Percentiles rank a stretch among this genome's conserved stretches.
Evolutionary conservation across 1,284 basidiomycete genomes (phyloP).

Genomic region (Ganoderma lucidum): DNA sequence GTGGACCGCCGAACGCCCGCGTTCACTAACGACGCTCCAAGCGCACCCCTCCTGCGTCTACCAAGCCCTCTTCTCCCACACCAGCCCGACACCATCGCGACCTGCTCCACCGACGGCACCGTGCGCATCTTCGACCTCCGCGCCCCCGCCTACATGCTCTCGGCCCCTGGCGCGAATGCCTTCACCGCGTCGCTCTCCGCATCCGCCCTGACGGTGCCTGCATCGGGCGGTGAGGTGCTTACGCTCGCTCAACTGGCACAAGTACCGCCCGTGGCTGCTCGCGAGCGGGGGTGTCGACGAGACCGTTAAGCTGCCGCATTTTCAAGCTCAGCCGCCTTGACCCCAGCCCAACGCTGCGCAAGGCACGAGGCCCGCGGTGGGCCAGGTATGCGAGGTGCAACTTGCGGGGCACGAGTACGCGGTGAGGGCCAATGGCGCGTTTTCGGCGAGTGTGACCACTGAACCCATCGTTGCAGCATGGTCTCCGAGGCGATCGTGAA

Average conservation of each 20-base stretch:
- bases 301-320: conserved; percentile 78
- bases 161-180: conserved; percentile 46
- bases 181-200: conserved; percentile 72
- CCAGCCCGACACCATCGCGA: conserved; percentile 81
- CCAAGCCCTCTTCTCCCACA: conserved; percentile 91
- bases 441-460: too few species aligned
- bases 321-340: conserved; percentile 52
- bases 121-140: conserved; percentile 86
- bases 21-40: conserved; percentile 82
- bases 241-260: conserved; percentile 93
- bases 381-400: conserved; percentile 72
- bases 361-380: conserved; percentile 53
- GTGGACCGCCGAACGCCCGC: conserved; percentile 88
- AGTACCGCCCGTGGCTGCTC: conserved; percentile 82
- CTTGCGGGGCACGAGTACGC: conserved; percentile 84
- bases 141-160: conserved; percentile 51
- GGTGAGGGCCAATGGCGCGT: conserved; percentile 41
- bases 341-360: conserved; percentile 46
- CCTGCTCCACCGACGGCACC: conserved; percentile 88
- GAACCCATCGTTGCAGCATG: neutral
- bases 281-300: conserved; percentile 88
- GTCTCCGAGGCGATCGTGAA: conserved; percentile 20
- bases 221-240: conserved; percentile 77
- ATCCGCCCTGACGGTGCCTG: conserved; percentile 74
- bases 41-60: conserved; percentile 90